A percentile compares a stretch with the other conserved stretches of the same genome.
These are phyloP conservation scores for Amaranthus tricolor DNA, from an alignment of 179 eudicot species.

Conservation along the genomic window DNA sequence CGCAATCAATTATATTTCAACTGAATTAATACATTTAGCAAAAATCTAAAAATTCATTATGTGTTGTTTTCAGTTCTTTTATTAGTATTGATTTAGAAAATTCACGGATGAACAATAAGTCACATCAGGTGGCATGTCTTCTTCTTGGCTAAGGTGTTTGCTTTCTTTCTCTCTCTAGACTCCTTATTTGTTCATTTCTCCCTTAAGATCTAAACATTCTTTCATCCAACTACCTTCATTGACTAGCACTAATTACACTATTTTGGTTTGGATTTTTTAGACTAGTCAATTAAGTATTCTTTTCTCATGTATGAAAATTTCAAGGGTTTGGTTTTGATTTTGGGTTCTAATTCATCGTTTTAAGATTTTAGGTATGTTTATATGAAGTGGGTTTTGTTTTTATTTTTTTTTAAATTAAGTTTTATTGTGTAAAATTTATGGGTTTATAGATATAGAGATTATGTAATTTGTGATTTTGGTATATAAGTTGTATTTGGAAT, in stretches of 20 bases:
- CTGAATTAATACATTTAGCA: too few relatives aligned
- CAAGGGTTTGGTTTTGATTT: background rate
- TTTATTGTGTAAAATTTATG: background rate
- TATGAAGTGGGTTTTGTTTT: background rate
- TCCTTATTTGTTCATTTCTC: too few relatives aligned
- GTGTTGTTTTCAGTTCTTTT: too few relatives aligned
- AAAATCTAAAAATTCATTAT: too few relatives aligned
- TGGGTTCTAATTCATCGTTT: background rate
- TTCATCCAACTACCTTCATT: background rate
- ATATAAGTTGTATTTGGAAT: constrained; percentile 1
- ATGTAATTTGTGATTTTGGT: constrained; percentile 7
- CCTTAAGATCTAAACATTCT: too few relatives aligned
- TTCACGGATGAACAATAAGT: too few relatives aligned
- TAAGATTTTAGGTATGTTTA: background rate
- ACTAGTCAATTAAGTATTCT: constrained; percentile 6
- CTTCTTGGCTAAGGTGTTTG: too few relatives aligned
- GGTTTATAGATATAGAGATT: background rate
- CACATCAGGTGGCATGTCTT: too few relatives aligned
- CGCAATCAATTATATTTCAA: too few relatives aligned
- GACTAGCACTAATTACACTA: constrained; percentile 6
- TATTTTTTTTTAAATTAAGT: constrained; percentile 3
- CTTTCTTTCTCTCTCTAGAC: too few relatives aligned
- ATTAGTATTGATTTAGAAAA: too few relatives aligned
- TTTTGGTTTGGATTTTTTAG: background rate
- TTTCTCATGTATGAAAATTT: background rate